Base-by-base conservation (phyloP, 192 early-diverging fungal species). In the Coemansia asiatica region DNA sequence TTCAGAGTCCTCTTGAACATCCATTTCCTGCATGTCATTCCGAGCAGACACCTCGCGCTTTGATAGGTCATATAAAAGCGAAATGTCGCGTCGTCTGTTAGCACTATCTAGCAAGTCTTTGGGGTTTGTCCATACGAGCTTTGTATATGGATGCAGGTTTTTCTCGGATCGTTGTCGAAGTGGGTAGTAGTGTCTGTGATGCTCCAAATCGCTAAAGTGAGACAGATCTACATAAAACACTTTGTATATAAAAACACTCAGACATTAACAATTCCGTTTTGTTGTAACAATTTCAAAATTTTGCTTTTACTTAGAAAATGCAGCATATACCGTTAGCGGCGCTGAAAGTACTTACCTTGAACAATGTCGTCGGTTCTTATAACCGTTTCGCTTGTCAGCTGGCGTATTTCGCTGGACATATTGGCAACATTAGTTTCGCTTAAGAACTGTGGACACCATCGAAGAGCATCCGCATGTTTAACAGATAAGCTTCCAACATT, bases 111-210 rank as follows among this genome's bases (percentile, higher is more conserved):
- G 55, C 35, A 75, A 35, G 4, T 71, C 78, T 13, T 40, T 60
- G 4, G 69, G 69, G 21, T 81, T 58, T 4, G 73, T 81, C 78
- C 78, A 81, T n/a, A 72, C 73, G 5, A 75, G 69, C 56, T 75
- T 75, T 25, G 78, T 81, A 36, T 81, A 81, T 2, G 78, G 78
- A 21, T 75, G 73, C 21, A 75, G 63, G 26, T 81, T 81, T 36
- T 68, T 81, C 29, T 81, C 78, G 22, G 63, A 69, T 23, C 78
- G 72, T 26, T 57, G 66, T 22, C 78, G 78, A 12, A 81, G 53
- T 1, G 78, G 73, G 26, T 81, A 81, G 35, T 51, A 49, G 55
- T 64, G 64, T 23, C 19, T 6, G 2, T 53, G 50, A 8, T 53
- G 19, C 6, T 53, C 50, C 50, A 22, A 10, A 6, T 64, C 57